Base-by-base conservation (phyloP, 768 basidiomycete genomes). In the Hericium alpestre region DNA sequence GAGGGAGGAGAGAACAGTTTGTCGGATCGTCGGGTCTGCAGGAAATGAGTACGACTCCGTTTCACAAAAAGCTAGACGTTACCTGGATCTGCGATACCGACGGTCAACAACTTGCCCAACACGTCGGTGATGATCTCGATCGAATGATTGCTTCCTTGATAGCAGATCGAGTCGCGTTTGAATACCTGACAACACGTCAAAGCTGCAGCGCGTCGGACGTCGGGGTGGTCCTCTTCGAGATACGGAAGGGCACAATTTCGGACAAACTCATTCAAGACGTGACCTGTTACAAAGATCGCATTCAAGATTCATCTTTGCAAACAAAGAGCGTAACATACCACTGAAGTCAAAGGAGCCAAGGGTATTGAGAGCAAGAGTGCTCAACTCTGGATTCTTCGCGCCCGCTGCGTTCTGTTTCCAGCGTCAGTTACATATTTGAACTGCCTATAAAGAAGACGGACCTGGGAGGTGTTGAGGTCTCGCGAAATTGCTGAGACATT, bases 111-210 rank as follows among this genome's bases (percentile, higher is more conserved):
- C 70, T 97, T 98, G 69, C 96, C 93, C 43, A 98, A 78, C n/a
- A 98, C 94, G 61, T 98, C 95, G 69, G 91, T 92, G 66, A 99
- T 94, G 58, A 98, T 86, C 65, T 97, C 92, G 55, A 96, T 95
- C 8, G 94, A 89, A 70, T 97, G 90, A 63, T 86, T 93, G 73
- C 92, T 95, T 10, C 93, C 87, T 71, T 97, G 94, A 63, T 90
- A 91, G 68, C 91, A 93, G 53, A 98, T 96, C 0, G 94, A 93
- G 71, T 99, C 96, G 56, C 86, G 84, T 58, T 93, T 84, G 66
- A 98, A 95, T 13, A 98, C 79, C 49, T 81, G 81, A 64, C 93
- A 96, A 67, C 93, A 97, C 1, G 94, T 93, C 49, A 90, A 67
- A 3, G 95, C 96, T 11, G 95, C 93, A 6, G 92, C 90, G 32